A percentile compares a stretch with the other conserved stretches of the same genome.
Evolutionary conservation across 78 protist species (phyloP).

Genomic region (Dictyostelium brefeldianum): DNA sequence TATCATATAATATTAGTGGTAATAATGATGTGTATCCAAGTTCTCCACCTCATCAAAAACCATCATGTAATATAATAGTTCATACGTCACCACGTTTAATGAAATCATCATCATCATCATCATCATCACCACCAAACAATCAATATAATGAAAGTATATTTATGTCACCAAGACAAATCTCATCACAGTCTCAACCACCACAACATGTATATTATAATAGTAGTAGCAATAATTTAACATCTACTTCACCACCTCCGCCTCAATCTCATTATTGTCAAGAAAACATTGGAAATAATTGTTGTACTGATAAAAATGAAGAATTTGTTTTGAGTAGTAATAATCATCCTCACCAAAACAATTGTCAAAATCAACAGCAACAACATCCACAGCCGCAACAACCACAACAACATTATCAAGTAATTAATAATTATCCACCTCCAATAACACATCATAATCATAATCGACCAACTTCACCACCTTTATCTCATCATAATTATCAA

Average conservation of each 20-base stretch:
- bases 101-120: background rate
- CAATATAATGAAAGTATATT: background rate
- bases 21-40: background rate
- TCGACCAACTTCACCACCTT: background rate
- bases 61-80: background rate
- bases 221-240: too few species aligned
- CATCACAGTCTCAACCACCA: background rate
- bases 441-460: background rate
- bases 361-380: too few species aligned
- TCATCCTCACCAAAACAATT: too few species aligned
- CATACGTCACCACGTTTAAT: background rate
- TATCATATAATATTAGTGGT: background rate
- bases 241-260: background rate
- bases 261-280: background rate
- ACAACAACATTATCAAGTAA: background rate
- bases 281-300: background rate
- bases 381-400: background rate
- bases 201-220: conserved; percentile 5
- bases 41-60: background rate
- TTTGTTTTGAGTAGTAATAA: background rate
- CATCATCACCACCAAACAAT: too few species aligned
- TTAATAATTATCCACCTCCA: background rate
- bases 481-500: background rate
- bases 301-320: background rate
- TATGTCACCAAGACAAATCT: conserved; percentile 7